These are phyloP conservation scores for Raffaelea arxii DNA, from an alignment of 2,329 filamentous ascomycete species.

Conservation along the genomic window DNA sequence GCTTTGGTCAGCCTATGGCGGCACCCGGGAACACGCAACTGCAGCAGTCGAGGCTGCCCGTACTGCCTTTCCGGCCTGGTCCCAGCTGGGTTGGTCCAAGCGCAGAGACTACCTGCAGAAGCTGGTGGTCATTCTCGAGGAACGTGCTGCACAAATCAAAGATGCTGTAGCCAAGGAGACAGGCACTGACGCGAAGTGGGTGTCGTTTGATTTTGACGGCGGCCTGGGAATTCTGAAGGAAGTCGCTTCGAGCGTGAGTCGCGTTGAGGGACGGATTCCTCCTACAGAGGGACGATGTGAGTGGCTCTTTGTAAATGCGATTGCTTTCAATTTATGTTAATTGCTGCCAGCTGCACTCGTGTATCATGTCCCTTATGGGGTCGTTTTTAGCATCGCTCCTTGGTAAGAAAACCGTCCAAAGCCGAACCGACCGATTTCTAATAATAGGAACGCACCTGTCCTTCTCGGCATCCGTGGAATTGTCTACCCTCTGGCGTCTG, in stretches of 20 bases:
- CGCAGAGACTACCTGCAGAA: slow-evolving; percentile 63
- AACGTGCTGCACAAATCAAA: slow-evolving; percentile 48
- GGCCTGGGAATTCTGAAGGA: slow-evolving; percentile 29
- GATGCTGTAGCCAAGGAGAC: slow-evolving; percentile 48
- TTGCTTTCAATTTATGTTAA: too few relatives aligned
- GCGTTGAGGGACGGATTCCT: too few relatives aligned
- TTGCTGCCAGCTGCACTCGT: slow-evolving; percentile 42
- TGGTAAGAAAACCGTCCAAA: too few relatives aligned
- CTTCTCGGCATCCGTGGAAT: slow-evolving; percentile 46
- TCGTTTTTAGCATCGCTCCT: slow-evolving; percentile 70
- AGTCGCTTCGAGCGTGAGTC: slow-evolving; percentile 24
- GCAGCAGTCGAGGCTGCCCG: slow-evolving; percentile 37
- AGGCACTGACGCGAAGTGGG: slow-evolving; percentile 28
- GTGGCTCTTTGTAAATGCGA: too few relatives aligned
- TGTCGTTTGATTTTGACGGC: slow-evolving; percentile 28
- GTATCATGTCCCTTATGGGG: slow-evolving; percentile 67
- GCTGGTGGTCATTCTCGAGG: slow-evolving; percentile 54
- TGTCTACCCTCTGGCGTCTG: slow-evolving; percentile 59
- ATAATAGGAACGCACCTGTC: slow-evolving; percentile 53
- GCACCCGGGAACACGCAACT: slow-evolving; percentile 17
- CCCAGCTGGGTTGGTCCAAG: slow-evolving; percentile 44
- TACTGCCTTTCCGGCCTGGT: slow-evolving; percentile 62
- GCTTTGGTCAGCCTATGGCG: too few relatives aligned
- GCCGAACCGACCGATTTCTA: too few relatives aligned
- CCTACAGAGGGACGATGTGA: too few relatives aligned